Percentiles rank a stretch among this genome's conserved stretches.
These are phyloP conservation scores for Fusarium napiforme DNA, from an alignment of 2,329 filamentous ascomycete species.

Conservation along the genomic window DNA sequence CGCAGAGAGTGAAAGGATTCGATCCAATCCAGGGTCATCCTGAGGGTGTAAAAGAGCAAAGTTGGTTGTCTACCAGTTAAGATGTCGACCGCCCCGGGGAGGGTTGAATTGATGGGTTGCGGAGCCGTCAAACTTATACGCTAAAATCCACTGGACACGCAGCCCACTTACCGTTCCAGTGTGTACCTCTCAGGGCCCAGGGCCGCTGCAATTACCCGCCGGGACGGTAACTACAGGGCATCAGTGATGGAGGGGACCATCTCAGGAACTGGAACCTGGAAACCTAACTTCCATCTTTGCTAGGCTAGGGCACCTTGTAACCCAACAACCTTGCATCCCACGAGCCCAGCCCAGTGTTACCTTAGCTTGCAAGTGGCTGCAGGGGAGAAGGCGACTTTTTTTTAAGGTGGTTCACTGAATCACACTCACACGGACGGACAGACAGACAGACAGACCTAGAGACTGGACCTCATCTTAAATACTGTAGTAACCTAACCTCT, in stretches of 20 bases:
- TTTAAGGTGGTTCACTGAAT: conserved; percentile 26
- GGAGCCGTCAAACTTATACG: conserved; percentile 23
- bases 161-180: neutral
- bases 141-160: conserved; percentile 8
- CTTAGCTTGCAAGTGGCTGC: conserved; percentile 20
- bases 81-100: neutral
- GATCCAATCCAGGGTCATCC: neutral
- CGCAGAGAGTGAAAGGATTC: conserved; percentile 7
- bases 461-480: conserved; percentile 16
- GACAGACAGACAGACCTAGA: neutral
- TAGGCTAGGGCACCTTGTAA: conserved; percentile 8
- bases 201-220: conserved; percentile 31
- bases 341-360: neutral
- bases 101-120: conserved; percentile 6
- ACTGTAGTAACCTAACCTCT: neutral
- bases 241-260: conserved; percentile 12
- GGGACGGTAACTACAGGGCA: conserved; percentile 11
- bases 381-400: conserved; percentile 23
- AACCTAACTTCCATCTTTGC: conserved; percentile 7
- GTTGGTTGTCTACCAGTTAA: neutral
- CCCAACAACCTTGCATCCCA: conserved; percentile 1
- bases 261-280: conserved; percentile 20
- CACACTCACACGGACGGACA: conserved; percentile 1
- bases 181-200: neutral
- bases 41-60: conserved; percentile 28